Base-by-base conservation (phyloP, 1,284 basidiomycete genomes). In the Cryptococcus floricola region DNA sequence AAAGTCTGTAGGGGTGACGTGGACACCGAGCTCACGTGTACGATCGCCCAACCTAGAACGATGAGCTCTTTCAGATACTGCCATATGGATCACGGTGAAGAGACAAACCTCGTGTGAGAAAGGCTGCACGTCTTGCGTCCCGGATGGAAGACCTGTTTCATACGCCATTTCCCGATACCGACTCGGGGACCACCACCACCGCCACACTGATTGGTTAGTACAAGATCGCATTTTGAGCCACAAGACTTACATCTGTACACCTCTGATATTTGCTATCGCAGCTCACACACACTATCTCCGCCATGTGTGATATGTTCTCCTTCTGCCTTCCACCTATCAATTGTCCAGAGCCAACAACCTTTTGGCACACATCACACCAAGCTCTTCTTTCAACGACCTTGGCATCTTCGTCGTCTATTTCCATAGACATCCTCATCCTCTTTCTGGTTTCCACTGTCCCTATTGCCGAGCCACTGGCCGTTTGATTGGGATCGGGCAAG, bases 141-240 rank as follows among this genome's bases (percentile, higher is more conserved):
- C 4, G 67, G 69, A 42, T 71, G 71, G 65, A 80, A 80, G 31
- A 79, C 72, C 58, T 79, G 74, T 60, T 78, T 78, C 50, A 73
- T 71, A 13, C 79, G 64, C 78, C 78, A 80, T 64, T 79, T 80
- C 5, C 79, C 79, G 25, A 78, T 78, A 1, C 78, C 77, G 7
- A 74, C 62, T n/a, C 74, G 58, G 3, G 70, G 63, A 3, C 77
- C 77, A 25, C 77, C 76, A 10, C 77, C 76, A 3, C 75, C 77
- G 25, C 74, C 74, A 48, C 74, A 76, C 63, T 76, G 61, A 53
- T 53, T 31, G 38, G 13, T 43, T 39, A 28, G 27, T 31, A 16
- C 14, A 44, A 12, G 39, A 18, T 13, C 16, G 39, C 9, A 44
- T 2, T 1, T 23, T 23, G 23, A 48, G 6, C 28, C 42, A 13